These are phyloP conservation scores for Boletales sp. DNA, from an alignment of 768 basidiomycete genomes.

Conservation along the genomic window DNA sequence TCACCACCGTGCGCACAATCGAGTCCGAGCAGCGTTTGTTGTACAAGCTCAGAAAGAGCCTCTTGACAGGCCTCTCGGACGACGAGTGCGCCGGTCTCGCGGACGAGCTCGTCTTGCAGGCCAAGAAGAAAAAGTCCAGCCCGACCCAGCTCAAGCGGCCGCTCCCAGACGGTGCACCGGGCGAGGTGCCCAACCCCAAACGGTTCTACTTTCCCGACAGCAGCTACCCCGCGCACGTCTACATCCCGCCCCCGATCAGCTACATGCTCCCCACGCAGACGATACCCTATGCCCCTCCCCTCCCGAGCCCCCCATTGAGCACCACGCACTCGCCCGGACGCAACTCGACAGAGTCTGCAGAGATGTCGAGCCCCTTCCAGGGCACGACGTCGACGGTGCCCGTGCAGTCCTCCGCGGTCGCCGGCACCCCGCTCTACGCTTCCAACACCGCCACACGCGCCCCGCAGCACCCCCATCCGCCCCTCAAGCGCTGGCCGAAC, in stretches of 20 bases:
- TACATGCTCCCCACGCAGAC: constrained; percentile 28
- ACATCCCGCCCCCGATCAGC: constrained; percentile 25
- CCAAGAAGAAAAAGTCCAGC: constrained; percentile 19
- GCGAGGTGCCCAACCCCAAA: constrained; percentile 27
- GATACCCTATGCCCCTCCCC: constrained; percentile 23
- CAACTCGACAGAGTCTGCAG: constrained; percentile 10
- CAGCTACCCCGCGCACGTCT: constrained; percentile 25
- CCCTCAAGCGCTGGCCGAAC: constrained; percentile 73
- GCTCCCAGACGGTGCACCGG: constrained; percentile 10
- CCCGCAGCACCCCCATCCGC: constrained; percentile 54
- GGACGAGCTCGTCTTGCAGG: constrained; percentile 53
- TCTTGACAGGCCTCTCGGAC: constrained; percentile 55
- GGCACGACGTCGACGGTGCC: background rate
- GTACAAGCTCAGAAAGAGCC: constrained; percentile 56
- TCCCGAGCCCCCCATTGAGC: constrained; percentile 16
- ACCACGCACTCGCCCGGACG: constrained; percentile 6
- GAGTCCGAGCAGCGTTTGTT: constrained; percentile 58
- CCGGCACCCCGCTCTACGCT: constrained; percentile 20
- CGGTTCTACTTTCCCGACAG: constrained; percentile 25
- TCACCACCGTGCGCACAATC: constrained; percentile 56
- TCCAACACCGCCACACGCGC: constrained; percentile 21
- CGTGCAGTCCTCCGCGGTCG: constrained; percentile 17
- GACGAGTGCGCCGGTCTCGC: constrained; percentile 53
- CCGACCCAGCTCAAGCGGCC: constrained; percentile 25
- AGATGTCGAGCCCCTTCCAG: constrained; percentile 18